Percentiles rank a stretch among this genome's conserved stretches.
These are phyloP conservation scores for Hanseniaspora singularis DNA, from an alignment of 805 yeast species.

Conservation along the genomic window DNA sequence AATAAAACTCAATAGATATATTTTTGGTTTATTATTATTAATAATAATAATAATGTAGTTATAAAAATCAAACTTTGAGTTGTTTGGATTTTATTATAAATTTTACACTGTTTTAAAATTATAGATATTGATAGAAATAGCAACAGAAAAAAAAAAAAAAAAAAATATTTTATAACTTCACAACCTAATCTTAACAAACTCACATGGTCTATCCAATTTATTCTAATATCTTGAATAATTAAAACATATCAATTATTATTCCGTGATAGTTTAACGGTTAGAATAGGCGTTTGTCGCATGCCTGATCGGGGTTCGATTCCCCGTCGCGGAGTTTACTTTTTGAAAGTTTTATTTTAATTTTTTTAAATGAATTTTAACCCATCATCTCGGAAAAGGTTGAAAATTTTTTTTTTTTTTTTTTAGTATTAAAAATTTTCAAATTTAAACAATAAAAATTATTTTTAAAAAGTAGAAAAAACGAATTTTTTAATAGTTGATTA, in stretches of 20 bases:
- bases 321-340: constrained; percentile 20
- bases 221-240: no score
- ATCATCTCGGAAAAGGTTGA: background rate
- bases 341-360: background rate
- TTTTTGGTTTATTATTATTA: background rate
- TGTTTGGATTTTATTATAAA: no score
- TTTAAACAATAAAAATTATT: background rate
- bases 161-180: no score
- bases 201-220: no score
- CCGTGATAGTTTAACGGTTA: constrained; percentile 31
- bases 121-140: no score
- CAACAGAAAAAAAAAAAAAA: no score
- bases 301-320: constrained; percentile 31
- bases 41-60: background rate
- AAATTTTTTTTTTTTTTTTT: background rate
- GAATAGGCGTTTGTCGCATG: constrained; percentile 29
- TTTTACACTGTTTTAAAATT: no score
- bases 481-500: no score
- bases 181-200: no score
- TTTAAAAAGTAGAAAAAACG: no score
- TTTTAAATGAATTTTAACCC: background rate
- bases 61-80: no score
- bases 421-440: background rate
- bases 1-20: background rate
- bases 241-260: constrained; percentile 4